Percentiles rank a stretch among this genome's conserved stretches.
These are phyloP conservation scores for Myxozyma nipponensis DNA, from an alignment of 805 yeast genomes.

Conservation along the genomic window DNA sequence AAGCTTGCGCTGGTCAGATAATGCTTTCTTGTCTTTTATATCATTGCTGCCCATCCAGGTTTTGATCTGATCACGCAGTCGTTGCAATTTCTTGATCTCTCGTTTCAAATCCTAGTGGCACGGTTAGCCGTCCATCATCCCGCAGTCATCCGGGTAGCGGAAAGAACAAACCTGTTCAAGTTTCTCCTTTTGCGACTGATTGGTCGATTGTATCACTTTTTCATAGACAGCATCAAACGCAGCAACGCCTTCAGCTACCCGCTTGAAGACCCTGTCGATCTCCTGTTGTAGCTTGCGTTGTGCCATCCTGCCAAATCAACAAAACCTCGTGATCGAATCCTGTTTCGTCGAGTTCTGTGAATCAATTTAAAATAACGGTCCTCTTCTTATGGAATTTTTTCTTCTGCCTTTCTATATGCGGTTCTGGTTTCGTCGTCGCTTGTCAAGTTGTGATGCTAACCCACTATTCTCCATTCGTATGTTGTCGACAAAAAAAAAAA, in stretches of 20 bases:
- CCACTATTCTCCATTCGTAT: too few relatives aligned
- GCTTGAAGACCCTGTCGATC: constrained; percentile 87
- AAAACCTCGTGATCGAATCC: too few relatives aligned
- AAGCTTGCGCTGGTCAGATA: constrained; percentile 68
- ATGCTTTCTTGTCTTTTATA: constrained; percentile 79
- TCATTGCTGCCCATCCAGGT: constrained; percentile 91
- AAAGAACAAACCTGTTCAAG: constrained; percentile 52
- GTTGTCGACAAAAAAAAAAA: too few relatives aligned
- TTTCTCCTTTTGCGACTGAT: constrained; percentile 87
- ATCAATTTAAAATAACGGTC: background rate
- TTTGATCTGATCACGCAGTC: constrained; percentile 91
- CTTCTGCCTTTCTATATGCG: too few relatives aligned
- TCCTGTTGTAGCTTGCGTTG: constrained; percentile 52
- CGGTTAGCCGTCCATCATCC: background rate
- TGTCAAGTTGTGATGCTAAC: too few relatives aligned
- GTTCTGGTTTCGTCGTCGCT: too few relatives aligned
- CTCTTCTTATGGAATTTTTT: too few relatives aligned
- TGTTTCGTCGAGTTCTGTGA: too few relatives aligned
- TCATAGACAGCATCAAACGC: constrained; percentile 83
- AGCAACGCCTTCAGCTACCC: constrained; percentile 85
- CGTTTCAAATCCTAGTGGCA: constrained; percentile 65
- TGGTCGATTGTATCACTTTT: constrained; percentile 74
- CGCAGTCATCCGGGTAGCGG: background rate
- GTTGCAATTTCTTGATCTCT: constrained; percentile 90
- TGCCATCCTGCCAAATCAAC: constrained; percentile 38